These are phyloP conservation scores for Amanita subjunquillea DNA, from an alignment of 768 basidiomycete genomes.

Conservation along the genomic window DNA sequence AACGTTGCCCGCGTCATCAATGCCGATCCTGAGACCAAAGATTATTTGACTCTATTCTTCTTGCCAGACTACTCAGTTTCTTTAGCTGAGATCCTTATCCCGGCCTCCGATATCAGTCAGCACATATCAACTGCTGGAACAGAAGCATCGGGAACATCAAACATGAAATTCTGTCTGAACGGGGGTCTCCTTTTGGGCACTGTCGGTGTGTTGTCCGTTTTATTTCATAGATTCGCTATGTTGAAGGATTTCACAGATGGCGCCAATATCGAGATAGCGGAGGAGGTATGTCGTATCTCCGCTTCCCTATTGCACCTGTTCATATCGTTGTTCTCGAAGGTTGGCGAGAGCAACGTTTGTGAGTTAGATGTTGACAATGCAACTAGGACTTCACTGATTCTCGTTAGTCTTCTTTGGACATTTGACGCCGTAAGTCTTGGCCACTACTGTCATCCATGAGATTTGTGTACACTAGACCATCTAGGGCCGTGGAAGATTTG, in stretches of 20 bases:
- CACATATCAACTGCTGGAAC: conserved; percentile 98
- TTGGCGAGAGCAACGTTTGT: conserved; percentile 90
- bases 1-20: conserved; percentile 78
- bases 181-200: conserved; percentile 86
- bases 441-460: background rate
- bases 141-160: conserved; percentile 74
- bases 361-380: conserved; percentile 23
- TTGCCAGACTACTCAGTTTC: conserved; percentile 92
- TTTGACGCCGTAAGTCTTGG: conserved; percentile 49
- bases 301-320: background rate
- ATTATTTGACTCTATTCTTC: conserved; percentile 86
- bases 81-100: conserved; percentile 74
- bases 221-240: background rate
- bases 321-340: conserved; percentile 14
- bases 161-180: conserved; percentile 87
- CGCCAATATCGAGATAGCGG: conserved; percentile 94
- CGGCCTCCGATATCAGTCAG: conserved; percentile 90
- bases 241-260: conserved; percentile 45
- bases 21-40: conserved; percentile 78
- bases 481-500: conserved; percentile 69
- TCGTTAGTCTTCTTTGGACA: conserved; percentile 79
- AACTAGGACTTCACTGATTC: background rate
- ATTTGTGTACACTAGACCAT: background rate
- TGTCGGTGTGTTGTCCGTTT: conserved; percentile 34
- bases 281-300: conserved; percentile 39